Percentiles rank a stretch among this genome's conserved stretches.
Conservation (phyloP, 1,284 basidiomycete genomes). For the Mixia osmundae region DNA sequence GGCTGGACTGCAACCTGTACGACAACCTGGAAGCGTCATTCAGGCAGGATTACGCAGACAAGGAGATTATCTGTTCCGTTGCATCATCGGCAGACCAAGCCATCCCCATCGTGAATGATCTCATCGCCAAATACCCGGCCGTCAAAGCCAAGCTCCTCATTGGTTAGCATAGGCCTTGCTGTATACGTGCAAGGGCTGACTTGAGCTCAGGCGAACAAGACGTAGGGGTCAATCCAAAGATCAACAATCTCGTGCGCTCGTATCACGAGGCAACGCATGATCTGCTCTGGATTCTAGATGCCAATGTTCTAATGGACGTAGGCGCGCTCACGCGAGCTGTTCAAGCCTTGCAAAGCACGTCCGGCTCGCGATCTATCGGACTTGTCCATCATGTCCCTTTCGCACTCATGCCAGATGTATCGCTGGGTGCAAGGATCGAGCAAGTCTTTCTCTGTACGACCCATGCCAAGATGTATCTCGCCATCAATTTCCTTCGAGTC, state of each 20-base stretch:
- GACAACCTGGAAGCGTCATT: constrained; percentile 82
- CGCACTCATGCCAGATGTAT: constrained; percentile 36
- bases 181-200: neutral
- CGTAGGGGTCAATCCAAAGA: constrained; percentile 85
- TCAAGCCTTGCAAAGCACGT: constrained; percentile 27
- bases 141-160: constrained; percentile 47
- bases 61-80: constrained; percentile 61
- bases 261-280: constrained; percentile 62
- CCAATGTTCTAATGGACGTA: constrained; percentile 56
- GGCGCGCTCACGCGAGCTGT: constrained; percentile 72
- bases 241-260: constrained; percentile 79
- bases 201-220: constrained; percentile 22
- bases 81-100: constrained; percentile 63
- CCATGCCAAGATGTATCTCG: constrained; percentile 97
- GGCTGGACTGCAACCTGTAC: constrained; percentile 73
- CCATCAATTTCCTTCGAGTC: constrained; percentile 59
- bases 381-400: constrained; percentile 93
- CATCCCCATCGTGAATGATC: constrained; percentile 44
- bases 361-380: constrained; percentile 29
- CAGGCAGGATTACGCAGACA: constrained; percentile 49
- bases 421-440: constrained; percentile 62
- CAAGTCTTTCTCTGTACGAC: constrained; percentile 89
- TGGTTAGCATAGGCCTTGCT: constrained; percentile 30
- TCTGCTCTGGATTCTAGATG: constrained; percentile 91
- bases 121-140: constrained; percentile 48